A percentile compares a stretch with the other conserved stretches of the same genome.
These are phyloP conservation scores for Melaleuca quinquenervia DNA, from an alignment of 345 rosid genomes.

Conservation along the genomic window DNA sequence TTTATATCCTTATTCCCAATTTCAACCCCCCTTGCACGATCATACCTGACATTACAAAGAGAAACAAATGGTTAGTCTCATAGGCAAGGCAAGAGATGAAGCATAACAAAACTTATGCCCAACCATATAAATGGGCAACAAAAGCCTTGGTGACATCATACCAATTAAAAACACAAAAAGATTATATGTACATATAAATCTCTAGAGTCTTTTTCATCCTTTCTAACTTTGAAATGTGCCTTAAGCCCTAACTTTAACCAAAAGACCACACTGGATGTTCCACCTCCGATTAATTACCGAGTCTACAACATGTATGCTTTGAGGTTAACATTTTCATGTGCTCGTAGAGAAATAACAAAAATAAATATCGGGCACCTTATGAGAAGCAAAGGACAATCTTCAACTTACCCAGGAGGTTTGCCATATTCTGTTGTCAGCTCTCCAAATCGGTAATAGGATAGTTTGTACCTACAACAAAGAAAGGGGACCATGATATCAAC, in stretches of 20 bases:
- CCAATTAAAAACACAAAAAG: neutral
- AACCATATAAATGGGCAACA: neutral
- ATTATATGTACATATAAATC: neutral
- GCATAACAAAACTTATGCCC: neutral
- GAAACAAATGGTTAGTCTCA: neutral
- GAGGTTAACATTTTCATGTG: neutral
- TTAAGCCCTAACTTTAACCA: neutral
- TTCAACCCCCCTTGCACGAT: constrained; percentile 97
- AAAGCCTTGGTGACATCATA: neutral
- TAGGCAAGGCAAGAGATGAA: neutral
- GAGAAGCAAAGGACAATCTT: neutral
- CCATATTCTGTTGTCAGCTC: constrained; percentile 91
- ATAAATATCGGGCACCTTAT: neutral
- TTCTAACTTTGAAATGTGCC: neutral
- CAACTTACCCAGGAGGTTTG: constrained; percentile 84
- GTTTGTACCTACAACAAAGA: constrained; percentile 56
- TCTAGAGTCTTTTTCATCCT: neutral
- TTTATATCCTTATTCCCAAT: constrained; percentile 92
- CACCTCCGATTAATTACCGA: neutral
- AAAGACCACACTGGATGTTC: neutral
- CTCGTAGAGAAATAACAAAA: neutral
- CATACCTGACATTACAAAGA: constrained; percentile 41
- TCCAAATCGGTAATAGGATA: constrained; percentile 92
- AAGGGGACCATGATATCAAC: neutral
- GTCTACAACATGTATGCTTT: neutral